These are phyloP conservation scores for Silene coronaria DNA, from an alignment of 179 eudicot species.

Conservation along the genomic window DNA sequence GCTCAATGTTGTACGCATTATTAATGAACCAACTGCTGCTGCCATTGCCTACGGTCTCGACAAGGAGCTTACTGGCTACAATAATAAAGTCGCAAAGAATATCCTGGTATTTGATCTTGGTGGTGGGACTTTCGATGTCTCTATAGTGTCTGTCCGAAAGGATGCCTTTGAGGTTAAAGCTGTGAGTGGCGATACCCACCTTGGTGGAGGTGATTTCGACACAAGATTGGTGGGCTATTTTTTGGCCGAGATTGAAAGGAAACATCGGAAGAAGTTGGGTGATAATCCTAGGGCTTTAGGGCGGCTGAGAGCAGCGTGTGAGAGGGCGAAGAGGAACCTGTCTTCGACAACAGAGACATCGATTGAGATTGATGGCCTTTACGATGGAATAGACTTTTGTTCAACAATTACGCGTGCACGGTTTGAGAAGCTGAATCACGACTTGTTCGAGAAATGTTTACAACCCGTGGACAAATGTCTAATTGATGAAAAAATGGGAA, in stretches of 20 bases:
- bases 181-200: not conserved
- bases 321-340: conserved; percentile 17
- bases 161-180: not conserved
- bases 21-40: too few species aligned
- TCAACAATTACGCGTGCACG: conserved; percentile 10
- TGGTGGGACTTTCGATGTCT: not conserved
- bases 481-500: conserved; percentile 15
- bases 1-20: too few species aligned
- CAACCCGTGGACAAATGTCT: conserved; percentile 6
- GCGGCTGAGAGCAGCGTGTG: too few species aligned
- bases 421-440: conserved; percentile 20
- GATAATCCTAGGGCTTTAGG: not conserved
- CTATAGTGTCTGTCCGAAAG: not conserved
- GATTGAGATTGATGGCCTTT: conserved; percentile 16
- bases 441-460: conserved; percentile 19
- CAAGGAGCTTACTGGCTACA: conserved; percentile 1
- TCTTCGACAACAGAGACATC: conserved; percentile 13
- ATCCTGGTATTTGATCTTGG: not conserved
- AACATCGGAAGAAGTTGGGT: not conserved
- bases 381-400: conserved; percentile 17
- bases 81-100: not conserved
- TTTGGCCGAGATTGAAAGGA: not conserved
- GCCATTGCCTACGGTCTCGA: not conserved
- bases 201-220: not conserved
- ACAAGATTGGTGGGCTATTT: not conserved